A percentile compares a stretch with the other conserved stretches of the same genome.
These are phyloP conservation scores for Brettanomyces custersianus DNA, from an alignment of 805 yeast species.

Conservation along the genomic window DNA sequence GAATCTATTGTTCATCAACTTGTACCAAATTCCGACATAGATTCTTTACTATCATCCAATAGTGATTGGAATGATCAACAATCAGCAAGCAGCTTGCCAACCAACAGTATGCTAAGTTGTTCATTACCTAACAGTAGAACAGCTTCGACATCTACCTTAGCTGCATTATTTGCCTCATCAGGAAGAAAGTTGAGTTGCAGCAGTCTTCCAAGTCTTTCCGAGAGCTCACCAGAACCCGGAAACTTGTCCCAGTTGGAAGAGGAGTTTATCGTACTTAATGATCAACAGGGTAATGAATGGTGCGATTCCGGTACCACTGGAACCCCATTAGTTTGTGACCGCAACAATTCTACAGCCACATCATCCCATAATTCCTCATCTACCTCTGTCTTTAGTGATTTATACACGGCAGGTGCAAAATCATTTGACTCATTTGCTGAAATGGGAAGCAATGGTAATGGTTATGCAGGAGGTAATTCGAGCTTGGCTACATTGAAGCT, in stretches of 20 bases:
- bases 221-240: too few species aligned
- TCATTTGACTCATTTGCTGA: background rate
- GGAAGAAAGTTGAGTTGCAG: background rate
- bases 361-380: background rate
- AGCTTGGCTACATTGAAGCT: background rate
- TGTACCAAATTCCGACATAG: constrained; percentile 38
- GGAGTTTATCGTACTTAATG: background rate
- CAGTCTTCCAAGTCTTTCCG: background rate
- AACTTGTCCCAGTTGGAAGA: background rate
- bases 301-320: background rate
- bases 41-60: constrained; percentile 17
- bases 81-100: too few species aligned
- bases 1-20: constrained; percentile 35
- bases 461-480: background rate
- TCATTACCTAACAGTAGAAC: too few species aligned
- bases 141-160: background rate
- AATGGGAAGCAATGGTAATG: background rate
- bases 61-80: too few species aligned
- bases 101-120: too few species aligned
- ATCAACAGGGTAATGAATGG: background rate
- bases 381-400: background rate
- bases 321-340: background rate
- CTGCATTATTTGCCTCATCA: background rate
- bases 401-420: background rate
- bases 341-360: background rate